Conservation (phyloP, 1,284 basidiomycete genomes). For the Ceratobasidium sp. region DNA sequence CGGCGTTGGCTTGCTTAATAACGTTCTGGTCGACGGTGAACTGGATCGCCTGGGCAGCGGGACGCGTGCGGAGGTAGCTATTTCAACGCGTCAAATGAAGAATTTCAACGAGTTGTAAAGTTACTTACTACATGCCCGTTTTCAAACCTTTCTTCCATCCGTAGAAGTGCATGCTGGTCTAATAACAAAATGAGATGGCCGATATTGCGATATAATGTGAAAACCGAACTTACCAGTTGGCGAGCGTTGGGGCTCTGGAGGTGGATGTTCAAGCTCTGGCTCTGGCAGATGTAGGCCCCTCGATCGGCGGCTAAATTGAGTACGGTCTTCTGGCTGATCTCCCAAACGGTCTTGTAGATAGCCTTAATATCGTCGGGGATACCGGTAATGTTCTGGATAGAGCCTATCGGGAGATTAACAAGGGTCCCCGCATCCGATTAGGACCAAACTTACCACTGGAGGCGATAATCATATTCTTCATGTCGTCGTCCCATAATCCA, state of each 20-base stretch:
- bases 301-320: constrained; percentile 98
- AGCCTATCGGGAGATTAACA: constrained; percentile 54
- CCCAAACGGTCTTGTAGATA: constrained; percentile 99
- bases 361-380: constrained; percentile 92
- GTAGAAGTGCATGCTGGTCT: constrained; percentile 98
- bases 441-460: constrained; percentile 65
- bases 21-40: constrained; percentile 91
- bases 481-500: constrained; percentile 95
- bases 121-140: constrained; percentile 82
- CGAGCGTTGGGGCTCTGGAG: constrained; percentile 88
- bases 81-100: background rate
- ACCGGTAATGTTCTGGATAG: constrained; percentile 85
- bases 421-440: background rate
- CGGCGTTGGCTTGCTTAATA: constrained; percentile 71
- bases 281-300: constrained; percentile 98
- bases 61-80: constrained; percentile 87
- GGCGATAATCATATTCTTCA: constrained; percentile 99
- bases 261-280: constrained; percentile 90
- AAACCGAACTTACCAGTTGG: constrained; percentile 63
- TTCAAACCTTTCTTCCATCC: constrained; percentile 99
- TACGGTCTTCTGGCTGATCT: constrained; percentile 98
- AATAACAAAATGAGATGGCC: background rate
- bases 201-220: background rate
- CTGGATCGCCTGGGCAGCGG: constrained; percentile 94
- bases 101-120: background rate